Base-by-base conservation (phyloP, 1,139 yeast species). In the Yamadazyma blattariae region DNA sequence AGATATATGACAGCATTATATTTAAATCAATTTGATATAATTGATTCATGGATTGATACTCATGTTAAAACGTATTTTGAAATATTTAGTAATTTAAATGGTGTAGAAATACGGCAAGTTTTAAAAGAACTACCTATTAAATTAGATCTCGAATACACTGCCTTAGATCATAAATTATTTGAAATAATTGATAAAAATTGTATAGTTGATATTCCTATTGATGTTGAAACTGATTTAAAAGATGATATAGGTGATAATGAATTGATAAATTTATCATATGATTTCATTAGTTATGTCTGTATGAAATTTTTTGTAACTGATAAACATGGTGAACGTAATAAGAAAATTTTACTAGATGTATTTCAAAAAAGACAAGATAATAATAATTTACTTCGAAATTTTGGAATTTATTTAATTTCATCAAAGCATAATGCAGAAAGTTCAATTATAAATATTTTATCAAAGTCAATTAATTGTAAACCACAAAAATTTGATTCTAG, bases 1-100 rank as follows among this genome's bases (percentile, higher is more conserved):
- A 61, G 54, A 34, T 54, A 52, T 38, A 40, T 54, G 30, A 39
- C 52, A 0, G 34, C 46, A 10, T 20, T 50, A 5, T 24, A 35
- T 2, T 16, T 41, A n/a, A 18, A 16, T 7, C 36, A 49, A 10
- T 34, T 36, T 3, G 31, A 29, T 4, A 25, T 28, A 3, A 33
- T 45, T 5, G 35, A 33, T 2, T 19, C 34, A 10, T 51, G 56
- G 54, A 34, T 44, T 13, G 19, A 38, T 5, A 30, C 25, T 9
- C 36, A 45, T 27, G 40, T 48, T 2, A 20, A 32, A 10, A 37
- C 29, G 10, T 35, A 55, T 25, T 26, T 36, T 2, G 39, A 40
- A 12, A 36, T 52, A 5, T 38, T 54, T 15, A 48, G 50, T 21
- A 42, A 42, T 18, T 34, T 55, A 30, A 41, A 38, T 13, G 32